Percentiles rank a stretch among this genome's conserved stretches.
These are phyloP conservation scores for Aspergillus indologenus DNA, from an alignment of 495 filamentous ascomycete species.

Conservation along the genomic window DNA sequence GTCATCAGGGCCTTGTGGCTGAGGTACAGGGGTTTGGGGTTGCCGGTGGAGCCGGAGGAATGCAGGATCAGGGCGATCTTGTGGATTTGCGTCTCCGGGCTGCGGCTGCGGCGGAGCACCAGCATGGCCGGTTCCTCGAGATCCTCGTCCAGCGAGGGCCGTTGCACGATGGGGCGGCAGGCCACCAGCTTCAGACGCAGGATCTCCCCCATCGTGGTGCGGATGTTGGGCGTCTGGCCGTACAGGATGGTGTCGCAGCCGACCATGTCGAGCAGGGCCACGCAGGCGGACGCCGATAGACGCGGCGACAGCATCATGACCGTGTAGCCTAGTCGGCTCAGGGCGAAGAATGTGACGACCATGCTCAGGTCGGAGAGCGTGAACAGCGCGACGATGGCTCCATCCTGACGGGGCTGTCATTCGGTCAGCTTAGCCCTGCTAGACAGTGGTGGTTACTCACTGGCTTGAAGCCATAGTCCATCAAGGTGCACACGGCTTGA, in stretches of 20 bases:
- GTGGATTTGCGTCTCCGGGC: constrained; percentile 27
- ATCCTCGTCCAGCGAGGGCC: constrained; percentile 17
- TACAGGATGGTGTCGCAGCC: constrained; percentile 45
- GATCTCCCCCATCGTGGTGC: constrained; percentile 42
- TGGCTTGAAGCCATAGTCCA: constrained; percentile 38
- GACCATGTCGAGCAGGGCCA: constrained; percentile 48
- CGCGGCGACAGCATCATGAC: constrained; percentile 59
- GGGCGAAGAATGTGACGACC: constrained; percentile 54
- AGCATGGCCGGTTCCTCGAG: constrained; percentile 26
- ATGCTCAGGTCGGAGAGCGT: constrained; percentile 55
- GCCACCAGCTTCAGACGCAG: constrained; percentile 31
- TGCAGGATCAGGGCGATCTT: constrained; percentile 49
- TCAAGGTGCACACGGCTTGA: constrained; percentile 36
- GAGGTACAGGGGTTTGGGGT: constrained; percentile 51
- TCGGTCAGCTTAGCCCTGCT: constrained; percentile 5
- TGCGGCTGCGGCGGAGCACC: constrained; percentile 32
- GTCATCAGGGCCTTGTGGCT: constrained; percentile 41
- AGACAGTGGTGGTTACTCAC: constrained; percentile 18
- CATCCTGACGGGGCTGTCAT: constrained; percentile 25
- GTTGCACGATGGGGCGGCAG: constrained; percentile 30
- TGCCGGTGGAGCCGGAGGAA: constrained; percentile 58
- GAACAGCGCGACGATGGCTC: constrained; percentile 50
- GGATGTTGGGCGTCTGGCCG: constrained; percentile 37
- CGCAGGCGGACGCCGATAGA: constrained; percentile 48
- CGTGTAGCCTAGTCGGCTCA: constrained; percentile 56